Evolutionary conservation across 2,329 filamentous ascomycete species (phyloP).

Genomic region (Aspergillus uvarum): DNA sequence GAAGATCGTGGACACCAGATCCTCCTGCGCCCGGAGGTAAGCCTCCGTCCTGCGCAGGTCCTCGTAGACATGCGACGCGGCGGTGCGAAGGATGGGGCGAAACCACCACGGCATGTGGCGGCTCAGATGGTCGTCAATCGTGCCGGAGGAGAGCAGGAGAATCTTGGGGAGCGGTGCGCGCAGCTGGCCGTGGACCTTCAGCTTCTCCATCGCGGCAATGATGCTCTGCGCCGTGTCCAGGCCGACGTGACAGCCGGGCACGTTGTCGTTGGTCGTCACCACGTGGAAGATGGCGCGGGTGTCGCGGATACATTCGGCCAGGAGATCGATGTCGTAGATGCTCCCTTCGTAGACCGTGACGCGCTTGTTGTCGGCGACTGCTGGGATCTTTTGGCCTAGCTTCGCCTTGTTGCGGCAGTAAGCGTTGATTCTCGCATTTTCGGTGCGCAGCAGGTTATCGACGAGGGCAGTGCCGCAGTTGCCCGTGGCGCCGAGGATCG

Average conservation of each 20-base stretch:
- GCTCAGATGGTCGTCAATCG: conserved; percentile 41
- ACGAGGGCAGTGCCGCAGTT: conserved; percentile 48
- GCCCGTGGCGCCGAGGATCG: conserved; percentile 46
- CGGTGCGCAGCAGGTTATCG: conserved; percentile 36
- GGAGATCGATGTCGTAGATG: conserved; percentile 41
- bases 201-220: conserved; percentile 36
- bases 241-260: conserved; percentile 42
- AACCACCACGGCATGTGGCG: conserved; percentile 7
- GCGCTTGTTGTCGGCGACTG: conserved; percentile 29
- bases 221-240: conserved; percentile 40
- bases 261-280: conserved; percentile 46
- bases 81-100: conserved; percentile 2
- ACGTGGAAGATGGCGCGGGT: conserved; percentile 42
- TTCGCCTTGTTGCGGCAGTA: conserved; percentile 49
- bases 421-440: conserved; percentile 38
- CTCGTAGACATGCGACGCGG: conserved; percentile 11
- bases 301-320: conserved; percentile 40
- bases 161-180: conserved; percentile 37
- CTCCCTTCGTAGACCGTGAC: conserved; percentile 46
- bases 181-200: conserved; percentile 15
- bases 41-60: conserved; percentile 5
- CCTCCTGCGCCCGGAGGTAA: neutral
- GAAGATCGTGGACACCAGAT: conserved; percentile 10
- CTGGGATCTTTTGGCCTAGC: conserved; percentile 37
- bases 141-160: conserved; percentile 47